Evolutionary conservation across 345 rosid genomes (phyloP).

Genomic region (Euphorbia peplus): DNA sequence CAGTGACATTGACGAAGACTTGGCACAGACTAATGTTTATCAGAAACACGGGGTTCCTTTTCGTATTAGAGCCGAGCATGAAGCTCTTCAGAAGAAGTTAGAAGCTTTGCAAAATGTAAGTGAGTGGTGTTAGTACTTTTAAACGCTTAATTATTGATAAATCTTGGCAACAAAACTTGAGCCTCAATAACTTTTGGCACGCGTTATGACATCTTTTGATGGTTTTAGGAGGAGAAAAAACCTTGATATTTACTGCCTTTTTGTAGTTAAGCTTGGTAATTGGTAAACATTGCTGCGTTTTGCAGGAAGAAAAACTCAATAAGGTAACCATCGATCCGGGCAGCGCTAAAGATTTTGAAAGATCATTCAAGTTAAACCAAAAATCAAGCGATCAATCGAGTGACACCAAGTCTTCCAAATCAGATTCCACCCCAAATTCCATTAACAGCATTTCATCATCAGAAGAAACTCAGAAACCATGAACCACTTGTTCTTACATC

Average conservation of each 20-base stretch:
- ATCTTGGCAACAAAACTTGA: background rate
- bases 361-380: constrained; percentile 56
- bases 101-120: constrained; percentile 77
- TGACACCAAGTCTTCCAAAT: constrained; percentile 20
- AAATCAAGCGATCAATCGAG: constrained; percentile 37
- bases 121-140: background rate
- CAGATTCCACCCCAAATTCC: constrained; percentile 24
- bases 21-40: constrained; percentile 88
- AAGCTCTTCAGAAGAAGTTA: constrained; percentile 80
- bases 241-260: too few relatives aligned
- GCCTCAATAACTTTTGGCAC: too few relatives aligned
- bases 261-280: too few relatives aligned
- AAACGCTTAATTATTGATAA: background rate
- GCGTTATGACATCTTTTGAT: too few relatives aligned
- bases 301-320: constrained; percentile 86
- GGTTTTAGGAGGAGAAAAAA: too few relatives aligned
- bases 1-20: constrained; percentile 77
- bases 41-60: constrained; percentile 93
- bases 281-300: constrained; percentile 15
- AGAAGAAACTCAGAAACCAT: constrained; percentile 52
- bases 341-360: constrained; percentile 69
- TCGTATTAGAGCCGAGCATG: constrained; percentile 90
- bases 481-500: constrained; percentile 16
- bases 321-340: constrained; percentile 57
- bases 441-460: constrained; percentile 40